Base-by-base conservation (phyloP, 1,284 basidiomycete genomes). In the Termitomyces sp. region DNA sequence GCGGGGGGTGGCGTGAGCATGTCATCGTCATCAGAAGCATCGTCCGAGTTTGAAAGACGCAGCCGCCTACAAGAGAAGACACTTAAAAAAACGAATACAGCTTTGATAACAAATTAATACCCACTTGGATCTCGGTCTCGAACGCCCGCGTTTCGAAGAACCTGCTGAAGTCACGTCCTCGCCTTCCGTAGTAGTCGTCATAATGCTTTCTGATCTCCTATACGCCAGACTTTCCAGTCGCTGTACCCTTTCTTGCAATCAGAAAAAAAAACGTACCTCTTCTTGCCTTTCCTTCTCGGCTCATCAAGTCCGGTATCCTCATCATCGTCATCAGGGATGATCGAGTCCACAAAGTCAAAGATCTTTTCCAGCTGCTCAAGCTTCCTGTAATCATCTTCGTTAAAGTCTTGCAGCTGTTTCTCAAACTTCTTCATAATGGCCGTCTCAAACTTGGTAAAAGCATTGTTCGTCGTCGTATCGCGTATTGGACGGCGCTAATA, bases 391-490 rank as follows among this genome's bases (percentile, higher is more conserved):
- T 89, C 83, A 42, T 84, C 86, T 62, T 91, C 88, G 57, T 78
- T 82, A 61, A 91, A 86, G 46, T 77, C 80, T 55, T 84, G 80
- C 8, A 93, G 70, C 62, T 86, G 81, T 44, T 80, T 77, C 21
- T 81, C 78, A 61, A 84, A 94, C 61, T 82, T 84, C 72, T 91
- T 93, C 42, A 74, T 66, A 30, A 95, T 71, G 1, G 72, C 58
- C 0, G 72, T 66, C 49, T 91, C 85, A 64, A 96, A 95, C 55
- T 86, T 85, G n/a, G 67, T 70, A 40, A 97, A 73, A 0, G 91
- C 85, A 58, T 90, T 96, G 52, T 82, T 84, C 9, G 88, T 80
- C 0, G 80, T 72, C 0, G 84, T 73, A 60, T 97, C 95, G 9
- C 77, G 73, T 14, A 90, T 65, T 0, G 90, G 90, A 0, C 89